A percentile compares a stretch with the other conserved stretches of the same genome.
These are phyloP conservation scores for Aureobasidium sp. DNA, from an alignment of 2,329 filamentous ascomycete genomes.

Conservation along the genomic window DNA sequence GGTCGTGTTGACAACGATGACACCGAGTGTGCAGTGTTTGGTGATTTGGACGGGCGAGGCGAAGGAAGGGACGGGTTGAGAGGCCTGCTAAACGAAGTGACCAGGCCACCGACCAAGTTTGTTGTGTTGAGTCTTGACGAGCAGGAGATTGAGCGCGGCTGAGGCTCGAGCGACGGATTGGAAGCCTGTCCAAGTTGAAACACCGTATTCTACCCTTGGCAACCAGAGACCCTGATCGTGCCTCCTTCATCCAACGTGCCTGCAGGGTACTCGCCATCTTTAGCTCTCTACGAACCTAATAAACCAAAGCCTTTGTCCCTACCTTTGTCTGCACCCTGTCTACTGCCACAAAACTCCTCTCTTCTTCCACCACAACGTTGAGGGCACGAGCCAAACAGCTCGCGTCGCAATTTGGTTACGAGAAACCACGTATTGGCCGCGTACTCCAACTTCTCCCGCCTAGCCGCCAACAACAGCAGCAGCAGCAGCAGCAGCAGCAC, in stretches of 20 bases:
- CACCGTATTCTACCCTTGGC: background rate
- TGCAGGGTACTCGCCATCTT: background rate
- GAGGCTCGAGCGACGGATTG: constrained; percentile 1
- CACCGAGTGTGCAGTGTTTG: background rate
- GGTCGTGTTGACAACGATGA: background rate
- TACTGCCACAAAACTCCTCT: background rate
- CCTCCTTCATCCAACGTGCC: background rate
- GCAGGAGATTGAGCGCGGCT: constrained; percentile 1
- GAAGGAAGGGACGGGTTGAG: background rate
- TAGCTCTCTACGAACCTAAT: background rate
- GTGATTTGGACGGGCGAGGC: background rate
- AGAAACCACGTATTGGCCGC: background rate
- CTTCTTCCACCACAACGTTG: background rate
- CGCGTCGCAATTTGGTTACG: background rate
- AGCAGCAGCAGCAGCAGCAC: background rate
- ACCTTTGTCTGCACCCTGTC: too few species aligned
- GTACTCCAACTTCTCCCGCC: background rate
- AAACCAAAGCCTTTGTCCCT: background rate
- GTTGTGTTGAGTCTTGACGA: background rate
- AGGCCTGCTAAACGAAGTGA: background rate
- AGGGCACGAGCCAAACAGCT: constrained; percentile 2
- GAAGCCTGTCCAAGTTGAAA: background rate
- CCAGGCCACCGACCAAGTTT: background rate
- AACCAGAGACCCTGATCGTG: background rate
- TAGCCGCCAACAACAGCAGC: background rate